phyloP scores from a whole-genome alignment of 2,329 filamentous ascomycete genomes.

The Venturia nashicola region DNA sequence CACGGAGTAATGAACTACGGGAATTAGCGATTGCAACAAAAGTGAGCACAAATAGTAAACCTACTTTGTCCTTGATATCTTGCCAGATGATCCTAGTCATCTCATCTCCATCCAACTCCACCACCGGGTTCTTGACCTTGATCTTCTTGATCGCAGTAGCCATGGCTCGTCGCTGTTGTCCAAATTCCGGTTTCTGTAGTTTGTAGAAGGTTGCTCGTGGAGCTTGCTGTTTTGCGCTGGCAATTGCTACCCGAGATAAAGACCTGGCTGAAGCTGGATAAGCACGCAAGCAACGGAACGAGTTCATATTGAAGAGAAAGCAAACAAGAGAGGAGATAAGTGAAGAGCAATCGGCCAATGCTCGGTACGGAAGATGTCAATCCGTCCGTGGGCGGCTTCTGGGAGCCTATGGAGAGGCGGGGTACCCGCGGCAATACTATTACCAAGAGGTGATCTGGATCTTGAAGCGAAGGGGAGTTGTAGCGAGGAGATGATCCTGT shows the following conservation, averaged over 20 bases:
- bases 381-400: neutral
- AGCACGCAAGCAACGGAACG: slow-evolving; percentile 6
- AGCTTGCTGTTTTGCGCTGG: neutral
- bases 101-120: slow-evolving; percentile 88
- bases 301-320: neutral
- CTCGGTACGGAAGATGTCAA: neutral
- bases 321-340: neutral
- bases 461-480: neutral
- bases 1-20: slow-evolving; percentile 8
- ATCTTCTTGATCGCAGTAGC: slow-evolving; percentile 58
- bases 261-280: neutral
- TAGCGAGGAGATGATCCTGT: neutral
- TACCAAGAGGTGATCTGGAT: neutral
- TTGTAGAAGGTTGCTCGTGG: neutral
- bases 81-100: slow-evolving; percentile 99
- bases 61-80: slow-evolving; percentile 88
- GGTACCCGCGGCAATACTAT: neutral
- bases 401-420: neutral
- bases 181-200: neutral
- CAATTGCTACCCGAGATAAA: neutral
- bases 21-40: neutral
- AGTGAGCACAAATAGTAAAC: slow-evolving; percentile 9
- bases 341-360: neutral
- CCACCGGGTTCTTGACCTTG: slow-evolving; percentile 98
- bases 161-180: slow-evolving; percentile 26